These are phyloP conservation scores for Pestalotiopsis sp. DNA, from an alignment of 2,329 filamentous ascomycete genomes.

Conservation along the genomic window DNA sequence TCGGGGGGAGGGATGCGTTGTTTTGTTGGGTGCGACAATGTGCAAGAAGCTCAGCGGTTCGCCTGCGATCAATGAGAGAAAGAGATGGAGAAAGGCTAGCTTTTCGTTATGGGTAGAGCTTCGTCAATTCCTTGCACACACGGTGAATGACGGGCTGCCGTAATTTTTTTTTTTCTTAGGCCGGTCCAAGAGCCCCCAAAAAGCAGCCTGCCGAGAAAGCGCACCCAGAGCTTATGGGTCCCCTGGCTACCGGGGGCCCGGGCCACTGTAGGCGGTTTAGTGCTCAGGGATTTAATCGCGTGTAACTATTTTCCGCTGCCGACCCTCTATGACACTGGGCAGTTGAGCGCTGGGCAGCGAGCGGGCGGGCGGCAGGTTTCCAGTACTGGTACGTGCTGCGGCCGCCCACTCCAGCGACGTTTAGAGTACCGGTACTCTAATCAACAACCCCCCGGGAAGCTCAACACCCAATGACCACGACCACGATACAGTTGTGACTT, in stretches of 20 bases:
- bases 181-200: background rate
- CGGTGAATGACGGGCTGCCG: background rate
- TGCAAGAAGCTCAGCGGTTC: background rate
- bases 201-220: conserved; percentile 7
- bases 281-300: background rate
- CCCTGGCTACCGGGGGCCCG: background rate
- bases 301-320: conserved; percentile 12
- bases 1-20: background rate
- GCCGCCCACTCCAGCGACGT: background rate
- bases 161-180: conserved; percentile 6
- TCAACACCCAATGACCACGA: conserved; percentile 1
- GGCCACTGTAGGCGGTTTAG: background rate
- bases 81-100: conserved; percentile 5
- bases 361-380: too few relatives aligned
- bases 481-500: background rate
- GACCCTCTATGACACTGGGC: background rate
- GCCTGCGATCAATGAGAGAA: background rate
- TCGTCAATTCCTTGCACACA: background rate
- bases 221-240: background rate
- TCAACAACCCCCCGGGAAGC: background rate
- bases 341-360: background rate
- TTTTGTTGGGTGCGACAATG: background rate
- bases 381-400: background rate
- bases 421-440: background rate
- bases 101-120: conserved; percentile 5